Evolutionary conservation across 2,329 filamentous ascomycete genomes (phyloP), one percentile per base, ranked within the genome.

Genomic region (Xylaria hypoxylon): DNA sequence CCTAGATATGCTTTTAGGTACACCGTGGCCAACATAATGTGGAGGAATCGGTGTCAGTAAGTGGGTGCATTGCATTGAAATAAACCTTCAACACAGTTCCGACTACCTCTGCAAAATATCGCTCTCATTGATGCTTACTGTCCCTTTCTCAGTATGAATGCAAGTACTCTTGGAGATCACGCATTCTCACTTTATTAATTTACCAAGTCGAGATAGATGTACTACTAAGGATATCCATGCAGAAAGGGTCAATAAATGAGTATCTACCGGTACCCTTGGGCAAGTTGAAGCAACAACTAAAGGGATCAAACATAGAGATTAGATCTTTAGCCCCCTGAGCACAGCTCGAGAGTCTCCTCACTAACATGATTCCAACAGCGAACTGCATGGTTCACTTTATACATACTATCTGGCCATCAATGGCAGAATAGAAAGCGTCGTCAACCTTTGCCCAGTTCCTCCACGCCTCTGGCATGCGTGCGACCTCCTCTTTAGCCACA

Each of bases 351-450:
- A 26, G 13, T 24, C 45, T 26, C 5, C 10, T 26, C 22, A 26
- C 22, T 15, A 28, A 48, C 24, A 48, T 26, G 5, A 15, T 48
- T 15, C 47, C 15, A 17, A 50, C 26, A n/a, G 15, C 6, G 6
- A 33, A n/a, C 19, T 19, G 35, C 13, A 6, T 24, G 28, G 19
- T 35, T 59, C 48, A 67, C 48, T 70, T 70, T 11, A 3, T 52
- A 31, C 69, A 69, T 22, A 70, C 59, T n/a, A 69, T 55, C 67
- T 69, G 59, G 4, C 67, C 64, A 47, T 69, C 61, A 45, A 60
- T 24, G 22, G 47, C 11, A 2, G 40, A 68, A 52, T 59, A 69
- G 55, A 68, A 70, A 2, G 31, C 68, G 51, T 67, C 66, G 6
- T 64, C 58, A 11, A 6, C 17, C 42, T 51, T 52, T 2, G 57